These are phyloP conservation scores for Lactuca sativa DNA, from an alignment of 129 eudicot species.

Conservation along the genomic window DNA sequence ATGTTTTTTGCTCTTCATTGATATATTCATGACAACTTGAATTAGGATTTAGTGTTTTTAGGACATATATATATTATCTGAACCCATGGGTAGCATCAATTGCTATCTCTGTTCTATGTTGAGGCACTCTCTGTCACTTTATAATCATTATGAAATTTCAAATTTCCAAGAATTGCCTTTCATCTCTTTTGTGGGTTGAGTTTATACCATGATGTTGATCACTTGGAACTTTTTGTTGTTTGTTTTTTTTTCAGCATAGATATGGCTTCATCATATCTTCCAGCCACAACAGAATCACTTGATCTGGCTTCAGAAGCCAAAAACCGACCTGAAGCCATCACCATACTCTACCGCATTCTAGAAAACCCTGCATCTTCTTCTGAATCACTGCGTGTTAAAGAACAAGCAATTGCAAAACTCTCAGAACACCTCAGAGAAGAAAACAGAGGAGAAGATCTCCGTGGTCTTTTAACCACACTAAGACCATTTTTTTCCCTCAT, in stretches of 20 bases:
- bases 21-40: constrained; percentile 6
- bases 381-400: constrained; percentile 59
- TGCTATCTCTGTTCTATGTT: background rate
- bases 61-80: background rate
- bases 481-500: constrained; percentile 58
- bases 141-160: background rate
- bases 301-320: constrained; percentile 54
- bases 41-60: background rate
- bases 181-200: too few relatives aligned
- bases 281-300: constrained; percentile 56
- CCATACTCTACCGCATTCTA: constrained; percentile 51
- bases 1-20: constrained; percentile 7
- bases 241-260: constrained; percentile 14
- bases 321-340: constrained; percentile 47
- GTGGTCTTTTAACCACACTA: constrained; percentile 51
- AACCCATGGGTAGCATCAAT: background rate
- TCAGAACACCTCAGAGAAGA: constrained; percentile 55
- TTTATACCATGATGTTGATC: too few relatives aligned
- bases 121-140: background rate
- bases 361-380: constrained; percentile 68
- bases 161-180: background rate
- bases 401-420: constrained; percentile 56
- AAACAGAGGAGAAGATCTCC: constrained; percentile 58
- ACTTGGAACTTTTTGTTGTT: background rate
- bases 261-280: constrained; percentile 52